Base-by-base conservation (phyloP, 768 basidiomycete genomes). In the Leccinum sublutescens region DNA sequence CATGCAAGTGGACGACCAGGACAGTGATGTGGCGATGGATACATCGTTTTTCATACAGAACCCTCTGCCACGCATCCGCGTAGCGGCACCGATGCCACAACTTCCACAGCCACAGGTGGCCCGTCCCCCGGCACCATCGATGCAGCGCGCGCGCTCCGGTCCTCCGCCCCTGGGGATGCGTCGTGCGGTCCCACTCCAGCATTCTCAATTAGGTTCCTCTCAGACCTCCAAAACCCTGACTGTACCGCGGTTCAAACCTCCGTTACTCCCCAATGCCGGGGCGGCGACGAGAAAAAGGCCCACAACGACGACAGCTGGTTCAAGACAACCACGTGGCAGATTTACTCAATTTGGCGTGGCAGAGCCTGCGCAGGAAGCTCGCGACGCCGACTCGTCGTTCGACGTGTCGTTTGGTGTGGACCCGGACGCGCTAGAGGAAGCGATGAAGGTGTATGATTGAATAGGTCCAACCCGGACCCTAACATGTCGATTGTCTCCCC, bases 341-440 rank as follows among this genome's bases (percentile, higher is more conserved):
- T 11, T 15, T 33, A 17, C 51, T 23, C 57, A 53, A 40, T n/a
- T 4, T 2, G 11, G 36, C 6, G 50, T 33, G 27, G 40, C 43
- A 19, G 43, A 56, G 23, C 53, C 31, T 4, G 38, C 5, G 48
- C 64, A 47, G 43, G 17, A 29, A 19, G 17, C 2, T 23, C 54
- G 57, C 47, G 70, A 71, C 21, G 52, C 67, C 4, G 73, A 74
- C 33, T 73, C 73, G 23, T 73, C 71, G 0, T 73, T 73, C 38
- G 71, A 74, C 36, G 38, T 73, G 15, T 73, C 71, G 11, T 74
- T 73, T 54, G 71, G 64, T 27, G 11, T 73, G 61, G 71, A 73
- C 38, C 56, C 53, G 2, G 71, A 73, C 27, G 64, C 61, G 1
- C 55, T 74, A n/a, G 71, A 73, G 57, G 71, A 71, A 53, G 62